phyloP scores from a whole-genome alignment of 176 grass and related monocot genomes.

The Musa acuminata region DNA sequence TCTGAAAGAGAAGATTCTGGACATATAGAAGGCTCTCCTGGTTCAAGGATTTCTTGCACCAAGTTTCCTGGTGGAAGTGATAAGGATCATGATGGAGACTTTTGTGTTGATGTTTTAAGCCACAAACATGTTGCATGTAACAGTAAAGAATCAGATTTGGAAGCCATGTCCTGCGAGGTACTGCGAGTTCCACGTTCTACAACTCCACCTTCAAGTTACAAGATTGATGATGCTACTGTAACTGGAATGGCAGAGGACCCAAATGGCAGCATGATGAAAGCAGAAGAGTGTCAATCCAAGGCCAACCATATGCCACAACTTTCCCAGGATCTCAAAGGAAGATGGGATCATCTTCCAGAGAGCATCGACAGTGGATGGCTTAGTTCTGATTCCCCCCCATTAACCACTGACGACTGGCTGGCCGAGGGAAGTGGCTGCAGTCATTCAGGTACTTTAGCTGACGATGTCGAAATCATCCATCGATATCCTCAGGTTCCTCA shows the following conservation, averaged over 20 bases:
- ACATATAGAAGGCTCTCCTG: background rate
- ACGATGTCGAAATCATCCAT: slow-evolving; percentile 27
- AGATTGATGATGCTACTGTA: background rate
- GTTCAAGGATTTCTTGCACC: background rate
- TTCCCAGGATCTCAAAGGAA: slow-evolving; percentile 11
- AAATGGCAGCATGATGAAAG: background rate
- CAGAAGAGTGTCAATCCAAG: background rate
- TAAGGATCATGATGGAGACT: background rate
- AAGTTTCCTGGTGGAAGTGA: background rate
- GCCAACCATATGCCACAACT: background rate
- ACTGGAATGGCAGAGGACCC: background rate
- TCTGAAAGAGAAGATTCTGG: background rate
- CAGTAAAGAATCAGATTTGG: background rate
- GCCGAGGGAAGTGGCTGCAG: slow-evolving; percentile 27
- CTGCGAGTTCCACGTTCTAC: background rate
- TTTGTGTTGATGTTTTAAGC: background rate
- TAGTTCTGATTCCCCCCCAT: background rate
- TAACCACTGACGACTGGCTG: slow-evolving; percentile 24
- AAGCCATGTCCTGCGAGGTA: background rate
- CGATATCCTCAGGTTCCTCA: slow-evolving; percentile 36
- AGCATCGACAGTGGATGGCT: slow-evolving; percentile 16
- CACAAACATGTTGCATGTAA: background rate
- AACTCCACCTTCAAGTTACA: background rate
- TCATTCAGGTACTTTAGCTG: slow-evolving; percentile 34
- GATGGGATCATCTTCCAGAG: slow-evolving; percentile 24